Evolutionary conservation across 768 basidiomycete species (phyloP).

Genomic region (Paxillus rubicundulus): DNA sequence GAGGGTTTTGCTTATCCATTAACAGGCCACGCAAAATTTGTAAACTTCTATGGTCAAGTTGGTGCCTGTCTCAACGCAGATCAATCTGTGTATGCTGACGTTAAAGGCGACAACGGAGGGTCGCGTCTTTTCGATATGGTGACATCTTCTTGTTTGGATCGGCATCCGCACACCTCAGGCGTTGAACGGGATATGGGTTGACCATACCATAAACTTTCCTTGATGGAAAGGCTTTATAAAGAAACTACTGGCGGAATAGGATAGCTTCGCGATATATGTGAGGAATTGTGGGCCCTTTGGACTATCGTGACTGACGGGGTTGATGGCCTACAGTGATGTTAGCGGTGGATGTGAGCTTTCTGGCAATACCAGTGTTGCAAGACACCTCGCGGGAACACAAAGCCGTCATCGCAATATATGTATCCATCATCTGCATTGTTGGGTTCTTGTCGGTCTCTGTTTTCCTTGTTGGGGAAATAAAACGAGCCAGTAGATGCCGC

Average conservation of each 20-base stretch:
- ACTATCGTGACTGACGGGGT: background rate
- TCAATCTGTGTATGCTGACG: conserved; percentile 22
- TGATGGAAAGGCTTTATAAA: conserved; percentile 41
- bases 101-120: background rate
- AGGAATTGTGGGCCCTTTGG: conserved; percentile 8
- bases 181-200: conserved; percentile 45
- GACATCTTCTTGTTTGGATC: conserved; percentile 44
- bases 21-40: conserved; percentile 27
- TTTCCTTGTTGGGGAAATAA: conserved; percentile 36
- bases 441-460: conserved; percentile 19
- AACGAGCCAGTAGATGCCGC: conserved; percentile 1
- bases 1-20: background rate
- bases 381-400: background rate
- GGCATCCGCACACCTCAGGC: conserved; percentile 42
- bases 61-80: conserved; percentile 33
- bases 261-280: conserved; percentile 48
- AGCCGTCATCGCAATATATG: background rate
- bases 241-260: conserved; percentile 46
- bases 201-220: conserved; percentile 36
- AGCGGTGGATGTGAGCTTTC: conserved; percentile 7
- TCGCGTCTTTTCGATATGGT: conserved; percentile 12
- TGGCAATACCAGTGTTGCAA: background rate
- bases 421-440: conserved; percentile 1
- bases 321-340: conserved; percentile 7
- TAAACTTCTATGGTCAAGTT: conserved; percentile 37